phyloP scores from a whole-genome alignment of 2,329 filamentous ascomycete species.

The Phaeoacremonium minimum region DNA sequence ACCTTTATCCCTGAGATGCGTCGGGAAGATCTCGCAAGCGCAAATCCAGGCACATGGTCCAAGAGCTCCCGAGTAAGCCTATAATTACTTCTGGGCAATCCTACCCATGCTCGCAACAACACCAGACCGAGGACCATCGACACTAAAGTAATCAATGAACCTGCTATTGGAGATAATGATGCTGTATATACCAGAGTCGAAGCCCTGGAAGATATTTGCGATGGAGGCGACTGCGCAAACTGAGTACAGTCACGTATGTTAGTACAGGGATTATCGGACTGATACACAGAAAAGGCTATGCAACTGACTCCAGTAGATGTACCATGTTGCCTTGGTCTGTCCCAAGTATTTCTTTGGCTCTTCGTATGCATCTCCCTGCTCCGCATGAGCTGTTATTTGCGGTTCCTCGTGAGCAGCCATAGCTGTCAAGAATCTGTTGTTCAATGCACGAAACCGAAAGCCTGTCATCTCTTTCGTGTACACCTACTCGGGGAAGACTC shows the following conservation, averaged over 20 bases:
- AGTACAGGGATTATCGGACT: neutral
- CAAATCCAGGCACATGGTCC: neutral
- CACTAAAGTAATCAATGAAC: neutral
- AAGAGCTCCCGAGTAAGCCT: neutral
- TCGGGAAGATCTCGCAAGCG: neutral
- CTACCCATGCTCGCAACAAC: neutral
- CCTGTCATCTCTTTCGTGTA: too few relatives aligned
- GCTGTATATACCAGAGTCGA: neutral
- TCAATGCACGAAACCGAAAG: too few relatives aligned
- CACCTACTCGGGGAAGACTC: too few relatives aligned
- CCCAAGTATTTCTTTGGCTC: neutral
- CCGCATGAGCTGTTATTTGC: too few relatives aligned
- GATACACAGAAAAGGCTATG: neutral
- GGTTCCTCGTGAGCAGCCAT: too few relatives aligned
- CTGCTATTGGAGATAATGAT: neutral
- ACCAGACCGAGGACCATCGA: neutral
- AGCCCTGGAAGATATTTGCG: neutral
- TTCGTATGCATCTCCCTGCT: too few relatives aligned
- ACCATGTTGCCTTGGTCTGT: neutral
- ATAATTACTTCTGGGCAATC: neutral
- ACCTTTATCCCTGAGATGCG: neutral
- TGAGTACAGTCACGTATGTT: neutral
- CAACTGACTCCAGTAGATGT: neutral
- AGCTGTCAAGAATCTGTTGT: too few relatives aligned
- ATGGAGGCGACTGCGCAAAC: neutral